Conservation (phyloP, 75 land plant species). For the Selaginella moellendorffii region DNA sequence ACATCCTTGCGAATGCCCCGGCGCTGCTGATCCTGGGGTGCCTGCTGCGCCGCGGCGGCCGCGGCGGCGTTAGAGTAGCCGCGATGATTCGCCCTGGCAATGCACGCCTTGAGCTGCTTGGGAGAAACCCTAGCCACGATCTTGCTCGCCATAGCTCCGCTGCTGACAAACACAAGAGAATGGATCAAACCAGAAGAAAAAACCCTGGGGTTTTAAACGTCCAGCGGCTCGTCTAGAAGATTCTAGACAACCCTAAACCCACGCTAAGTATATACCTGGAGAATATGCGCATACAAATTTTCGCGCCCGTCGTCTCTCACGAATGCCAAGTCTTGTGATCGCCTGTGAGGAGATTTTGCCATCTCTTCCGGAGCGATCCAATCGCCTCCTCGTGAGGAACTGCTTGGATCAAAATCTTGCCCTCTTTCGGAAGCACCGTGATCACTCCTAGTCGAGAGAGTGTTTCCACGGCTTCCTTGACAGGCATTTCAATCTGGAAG, state of each 20-base stretch:
- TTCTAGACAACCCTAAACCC: no score
- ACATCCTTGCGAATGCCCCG: not conserved
- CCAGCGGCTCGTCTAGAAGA: no score
- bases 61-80: not conserved
- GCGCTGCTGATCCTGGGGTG: not conserved
- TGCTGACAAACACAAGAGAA: no score
- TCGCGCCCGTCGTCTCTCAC: no score
- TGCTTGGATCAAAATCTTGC: slow-evolving; percentile 6
- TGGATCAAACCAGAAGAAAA: no score
- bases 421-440: slow-evolving; percentile 17
- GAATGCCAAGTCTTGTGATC: no score
- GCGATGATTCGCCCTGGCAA: not conserved
- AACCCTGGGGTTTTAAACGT: no score
- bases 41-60: not conserved
- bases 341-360: not conserved
- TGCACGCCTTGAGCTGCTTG: not conserved
- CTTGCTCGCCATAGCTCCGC: not conserved
- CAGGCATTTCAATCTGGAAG: slow-evolving; percentile 69
- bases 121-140: not conserved
- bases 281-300: no score
- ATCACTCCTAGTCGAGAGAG: slow-evolving; percentile 50
- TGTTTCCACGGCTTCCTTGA: slow-evolving; percentile 41
- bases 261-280: no score
- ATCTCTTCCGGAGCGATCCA: not conserved
- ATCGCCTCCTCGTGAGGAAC: not conserved